Conservation (phyloP, 306 rosid genomes). For the Quercus robur region DNA sequence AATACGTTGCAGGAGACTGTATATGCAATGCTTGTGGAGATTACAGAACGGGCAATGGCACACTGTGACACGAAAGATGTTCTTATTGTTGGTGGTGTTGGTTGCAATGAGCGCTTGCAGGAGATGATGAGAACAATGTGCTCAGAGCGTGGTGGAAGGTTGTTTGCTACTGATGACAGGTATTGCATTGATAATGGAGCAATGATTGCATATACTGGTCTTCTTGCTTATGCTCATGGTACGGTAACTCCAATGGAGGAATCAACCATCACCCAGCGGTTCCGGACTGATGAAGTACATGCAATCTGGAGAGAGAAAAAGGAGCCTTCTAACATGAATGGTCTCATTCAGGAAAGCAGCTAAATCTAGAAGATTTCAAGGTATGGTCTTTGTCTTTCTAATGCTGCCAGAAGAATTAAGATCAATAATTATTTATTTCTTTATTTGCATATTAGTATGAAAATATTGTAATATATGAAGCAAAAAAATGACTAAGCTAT, state of each 20-base stretch:
- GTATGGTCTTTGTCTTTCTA: background rate
- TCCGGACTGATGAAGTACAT: conserved; percentile 89
- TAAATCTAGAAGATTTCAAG: background rate
- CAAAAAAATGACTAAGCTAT: background rate
- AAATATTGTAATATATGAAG: background rate
- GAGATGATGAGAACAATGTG: conserved; percentile 97
- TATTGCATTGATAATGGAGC: conserved; percentile 94
- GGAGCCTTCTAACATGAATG: conserved; percentile 22
- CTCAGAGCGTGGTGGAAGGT: conserved; percentile 79
- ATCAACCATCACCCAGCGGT: conserved; percentile 79
- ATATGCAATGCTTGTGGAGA: conserved; percentile 96
- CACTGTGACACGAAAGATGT: conserved; percentile 88
- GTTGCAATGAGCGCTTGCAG: conserved; percentile 87
- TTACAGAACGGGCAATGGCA: conserved; percentile 96
- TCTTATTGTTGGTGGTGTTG: conserved; percentile 94
- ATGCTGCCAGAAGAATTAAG: background rate
- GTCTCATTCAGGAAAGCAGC: conserved; percentile 21
- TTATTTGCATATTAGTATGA: background rate
- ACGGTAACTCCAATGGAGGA: conserved; percentile 61
- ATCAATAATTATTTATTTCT: background rate
- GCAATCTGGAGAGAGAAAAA: conserved; percentile 79
- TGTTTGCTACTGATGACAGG: conserved; percentile 94
- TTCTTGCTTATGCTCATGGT: conserved; percentile 78
- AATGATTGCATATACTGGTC: conserved; percentile 96
- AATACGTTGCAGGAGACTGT: conserved; percentile 57